Conservation (phyloP, 1,284 basidiomycete genomes). For the Boletus mariae region DNA sequence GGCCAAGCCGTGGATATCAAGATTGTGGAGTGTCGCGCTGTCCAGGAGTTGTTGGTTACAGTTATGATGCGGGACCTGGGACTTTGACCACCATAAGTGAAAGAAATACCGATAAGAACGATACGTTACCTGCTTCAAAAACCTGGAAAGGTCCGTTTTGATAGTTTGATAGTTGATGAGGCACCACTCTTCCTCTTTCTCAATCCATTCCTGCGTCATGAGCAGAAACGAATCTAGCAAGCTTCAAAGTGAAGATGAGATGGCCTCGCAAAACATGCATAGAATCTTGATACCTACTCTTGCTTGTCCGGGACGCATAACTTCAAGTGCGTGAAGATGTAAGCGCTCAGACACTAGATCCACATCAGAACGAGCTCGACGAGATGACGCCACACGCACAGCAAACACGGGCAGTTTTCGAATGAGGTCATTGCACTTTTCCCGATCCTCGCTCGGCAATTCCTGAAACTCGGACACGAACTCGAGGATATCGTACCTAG, state of each 20-base stretch:
- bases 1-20: constrained; percentile 26
- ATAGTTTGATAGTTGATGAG: constrained; percentile 23
- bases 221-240: constrained; percentile 18
- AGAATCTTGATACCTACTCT: constrained; percentile 7
- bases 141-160: constrained; percentile 12
- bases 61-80: constrained; percentile 14
- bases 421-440: constrained; percentile 17
- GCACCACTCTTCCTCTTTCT: constrained; percentile 26
- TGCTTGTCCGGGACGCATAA: constrained; percentile 20
- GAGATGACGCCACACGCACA: constrained; percentile 11
- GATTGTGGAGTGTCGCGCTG: constrained; percentile 12
- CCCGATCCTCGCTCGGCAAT: constrained; percentile 14
- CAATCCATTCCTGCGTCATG: constrained; percentile 18
- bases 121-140: constrained; percentile 18
- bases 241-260: constrained; percentile 11
- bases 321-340: constrained; percentile 27
- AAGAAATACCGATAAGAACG: background rate
- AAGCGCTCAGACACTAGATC: constrained; percentile 21
- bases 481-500: constrained; percentile 20
- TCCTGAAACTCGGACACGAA: constrained; percentile 18
- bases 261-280: background rate
- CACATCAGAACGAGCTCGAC: background rate
- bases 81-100: constrained; percentile 13
- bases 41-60: constrained; percentile 19
- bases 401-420: constrained; percentile 24